Conservation (phyloP, 140 eudicot species). For the Oenanthe javanica region DNA sequence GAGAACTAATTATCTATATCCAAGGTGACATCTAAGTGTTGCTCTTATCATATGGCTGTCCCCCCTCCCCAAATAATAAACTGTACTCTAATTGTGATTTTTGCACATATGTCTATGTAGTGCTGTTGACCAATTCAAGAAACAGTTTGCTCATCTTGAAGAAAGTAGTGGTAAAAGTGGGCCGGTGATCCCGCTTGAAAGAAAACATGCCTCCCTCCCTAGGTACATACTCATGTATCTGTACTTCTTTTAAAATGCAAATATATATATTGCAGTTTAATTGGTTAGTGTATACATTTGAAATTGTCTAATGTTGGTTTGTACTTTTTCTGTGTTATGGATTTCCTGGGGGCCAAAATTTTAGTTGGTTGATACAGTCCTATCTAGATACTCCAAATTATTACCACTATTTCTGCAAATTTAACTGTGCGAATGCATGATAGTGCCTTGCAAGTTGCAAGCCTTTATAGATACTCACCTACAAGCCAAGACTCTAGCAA, state of each 20-base stretch:
- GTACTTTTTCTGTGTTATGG: not conserved
- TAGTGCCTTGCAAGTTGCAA: not conserved
- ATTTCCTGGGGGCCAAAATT: not conserved
- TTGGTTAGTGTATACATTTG: not conserved
- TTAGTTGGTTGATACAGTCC: not conserved
- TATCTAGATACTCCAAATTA: not conserved
- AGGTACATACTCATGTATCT: slow-evolving; percentile 31
- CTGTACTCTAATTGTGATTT: not conserved
- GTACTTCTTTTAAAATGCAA: not conserved
- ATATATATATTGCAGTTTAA: not conserved
- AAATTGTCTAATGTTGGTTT: not conserved
- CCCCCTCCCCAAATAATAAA: not conserved
- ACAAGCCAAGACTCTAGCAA: not conserved
- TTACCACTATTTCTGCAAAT: not conserved
- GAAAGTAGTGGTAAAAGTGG: slow-evolving; percentile 66
- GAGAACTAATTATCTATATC: slow-evolving; percentile 65
- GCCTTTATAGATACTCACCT: not conserved
- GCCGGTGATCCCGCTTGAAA: slow-evolving; percentile 54
- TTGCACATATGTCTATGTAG: slow-evolving; percentile 30
- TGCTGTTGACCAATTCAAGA: slow-evolving; percentile 73
- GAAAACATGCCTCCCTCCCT: slow-evolving; percentile 80
- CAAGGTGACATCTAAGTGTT: slow-evolving; percentile 38
- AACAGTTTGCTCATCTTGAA: slow-evolving; percentile 88
- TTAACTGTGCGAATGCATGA: not conserved
- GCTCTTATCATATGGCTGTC: not conserved